Evolutionary conservation across 345 rosid genomes (phyloP), one percentile per base, ranked within the genome.

Genomic region (Gossypium longicalyx): DNA sequence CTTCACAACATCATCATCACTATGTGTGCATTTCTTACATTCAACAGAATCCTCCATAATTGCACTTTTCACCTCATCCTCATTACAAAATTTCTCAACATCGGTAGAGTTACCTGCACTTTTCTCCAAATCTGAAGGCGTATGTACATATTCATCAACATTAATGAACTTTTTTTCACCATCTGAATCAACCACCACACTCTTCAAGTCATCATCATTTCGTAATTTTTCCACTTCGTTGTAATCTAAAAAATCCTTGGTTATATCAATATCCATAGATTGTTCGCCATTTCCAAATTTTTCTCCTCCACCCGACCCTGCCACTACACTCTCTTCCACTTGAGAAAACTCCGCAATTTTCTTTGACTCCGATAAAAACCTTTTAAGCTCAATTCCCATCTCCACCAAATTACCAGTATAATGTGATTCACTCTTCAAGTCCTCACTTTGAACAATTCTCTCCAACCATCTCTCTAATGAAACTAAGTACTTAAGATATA

Each of bases 321-420:
- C 73, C 71, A 62, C 71, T 25, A 43, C 51, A 74, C 67, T 51
- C 4, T 64, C 72, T 47, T 70, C 80, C 83, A 81, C 59, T 62
- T 61, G 53, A 61, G 71, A 81, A 73, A 62, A 6, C 51, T 53
- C 52, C 80, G 76, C 44, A 19, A 68, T 75, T 77, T 77, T 85
- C 75, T 82, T 79, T 4, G 74, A 71, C 64, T 77, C 79, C 2
- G 69, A 79, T 23, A 86, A 72, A 74, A 83, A 73, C 69, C 78
- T 80, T 45, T 81, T 77, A 43, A 87, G 79, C 45, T 76, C 79
- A 22, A 20, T 69, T 44, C 79, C 84, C 73, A 83, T 82, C 68
- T 70, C 79, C 79, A 67, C 79, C 47, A 81, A 80, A 71, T 65
- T 9, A 58, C 74, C 83, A 60, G 63, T 66, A 67, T 8, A 61